phyloP scores from a whole-genome alignment of 129 eudicot genomes.

The Heracleum sosnowskyi region DNA sequence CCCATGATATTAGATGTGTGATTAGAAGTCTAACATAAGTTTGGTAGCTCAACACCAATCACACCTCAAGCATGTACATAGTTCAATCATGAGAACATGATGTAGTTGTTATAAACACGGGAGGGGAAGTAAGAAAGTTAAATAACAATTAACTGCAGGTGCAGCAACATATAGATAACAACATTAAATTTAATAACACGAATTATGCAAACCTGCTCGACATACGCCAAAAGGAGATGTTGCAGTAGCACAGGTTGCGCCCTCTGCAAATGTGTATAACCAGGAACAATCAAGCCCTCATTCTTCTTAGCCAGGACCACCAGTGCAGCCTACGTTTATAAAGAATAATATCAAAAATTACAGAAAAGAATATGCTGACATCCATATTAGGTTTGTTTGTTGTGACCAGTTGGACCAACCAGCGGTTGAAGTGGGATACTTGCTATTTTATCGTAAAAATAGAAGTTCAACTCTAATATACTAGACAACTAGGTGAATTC shows the following conservation, averaged over 20 bases:
- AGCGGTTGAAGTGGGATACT: not conserved
- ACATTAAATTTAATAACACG: not conserved
- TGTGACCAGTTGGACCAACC: not conserved
- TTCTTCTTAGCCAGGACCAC: conserved; percentile 69
- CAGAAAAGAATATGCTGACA: not conserved
- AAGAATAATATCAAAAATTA: conserved; percentile 2
- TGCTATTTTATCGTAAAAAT: accelerated
- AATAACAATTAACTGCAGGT: not conserved
- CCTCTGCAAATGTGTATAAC: conserved; percentile 89
- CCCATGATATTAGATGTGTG: not conserved
- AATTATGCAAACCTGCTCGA: conserved; percentile 69
- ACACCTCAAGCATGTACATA: not conserved
- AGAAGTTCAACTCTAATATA: not conserved
- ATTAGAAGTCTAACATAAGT: not conserved
- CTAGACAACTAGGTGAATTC: not conserved
- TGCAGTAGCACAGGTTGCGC: conserved; percentile 92
- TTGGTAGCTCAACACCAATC: not conserved
- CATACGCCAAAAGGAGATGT: conserved; percentile 88
- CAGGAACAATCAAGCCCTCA: conserved; percentile 85
- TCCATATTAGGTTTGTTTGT: not conserved
- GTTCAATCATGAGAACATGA: not conserved
- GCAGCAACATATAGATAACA: not conserved
- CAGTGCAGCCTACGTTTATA: conserved; percentile 46
- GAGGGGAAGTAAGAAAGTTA: not conserved
- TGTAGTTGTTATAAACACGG: not conserved